Conservation (phyloP, 176 grass and related monocot species). For the Aegilops speltoides region DNA sequence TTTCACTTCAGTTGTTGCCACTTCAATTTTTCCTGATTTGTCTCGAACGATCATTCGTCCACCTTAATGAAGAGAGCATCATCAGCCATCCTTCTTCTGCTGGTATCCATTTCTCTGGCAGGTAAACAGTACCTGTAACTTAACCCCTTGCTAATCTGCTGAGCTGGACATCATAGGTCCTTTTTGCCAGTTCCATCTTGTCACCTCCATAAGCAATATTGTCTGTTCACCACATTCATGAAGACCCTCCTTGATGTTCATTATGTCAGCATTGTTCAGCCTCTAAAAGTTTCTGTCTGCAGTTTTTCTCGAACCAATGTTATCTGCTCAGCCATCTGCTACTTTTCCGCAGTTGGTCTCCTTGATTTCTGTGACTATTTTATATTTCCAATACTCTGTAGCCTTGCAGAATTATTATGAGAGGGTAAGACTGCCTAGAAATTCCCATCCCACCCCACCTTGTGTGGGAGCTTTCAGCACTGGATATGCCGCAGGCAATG, state of each 20-base stretch:
- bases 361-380: background rate
- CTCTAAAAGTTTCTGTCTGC: background rate
- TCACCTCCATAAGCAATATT: background rate
- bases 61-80: background rate
- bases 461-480: no score
- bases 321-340: background rate
- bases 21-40: background rate
- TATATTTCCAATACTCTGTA: background rate
- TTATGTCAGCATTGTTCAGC: background rate
- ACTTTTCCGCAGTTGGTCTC: background rate
- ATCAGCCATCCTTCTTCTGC: background rate
- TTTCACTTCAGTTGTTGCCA: background rate
- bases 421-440: no score
- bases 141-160: background rate
- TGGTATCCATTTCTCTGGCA: background rate
- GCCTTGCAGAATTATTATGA: background rate
- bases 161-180: background rate
- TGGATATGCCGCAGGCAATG: background rate
- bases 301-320: background rate
- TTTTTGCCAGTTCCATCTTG: background rate
- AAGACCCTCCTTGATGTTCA: background rate
- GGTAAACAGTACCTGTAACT: background rate
- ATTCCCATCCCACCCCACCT: no score
- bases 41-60: background rate
- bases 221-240: background rate